Conservation (phyloP, 176 grass and related monocot genomes). For the Elaeis guineensis region DNA sequence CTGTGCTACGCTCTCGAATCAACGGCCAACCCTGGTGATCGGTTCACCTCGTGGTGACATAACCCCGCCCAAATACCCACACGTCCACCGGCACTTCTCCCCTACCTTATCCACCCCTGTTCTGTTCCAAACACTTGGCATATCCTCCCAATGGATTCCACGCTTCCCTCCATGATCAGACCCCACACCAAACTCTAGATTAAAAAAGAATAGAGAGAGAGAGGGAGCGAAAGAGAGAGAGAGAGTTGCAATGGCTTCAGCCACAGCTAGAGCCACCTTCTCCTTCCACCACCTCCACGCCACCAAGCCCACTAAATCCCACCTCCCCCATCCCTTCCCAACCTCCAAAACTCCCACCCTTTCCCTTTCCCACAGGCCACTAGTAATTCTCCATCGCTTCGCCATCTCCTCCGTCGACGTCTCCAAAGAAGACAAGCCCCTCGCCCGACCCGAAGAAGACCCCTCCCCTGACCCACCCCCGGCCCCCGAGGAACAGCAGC, state of each 20-base stretch:
- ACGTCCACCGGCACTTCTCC: too few species aligned
- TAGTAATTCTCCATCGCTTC: constrained; percentile 13
- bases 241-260: constrained; percentile 32
- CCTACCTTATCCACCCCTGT: too few species aligned
- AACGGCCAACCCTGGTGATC: too few species aligned
- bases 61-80: too few species aligned
- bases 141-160: too few species aligned
- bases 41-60: too few species aligned
- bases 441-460: not conserved
- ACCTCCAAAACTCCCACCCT: constrained; percentile 12
- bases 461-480: not conserved
- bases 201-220: not conserved
- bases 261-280: constrained; percentile 36
- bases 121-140: too few species aligned
- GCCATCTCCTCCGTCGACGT: constrained; percentile 54
- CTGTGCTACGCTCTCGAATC: too few species aligned
- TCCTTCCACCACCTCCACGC: constrained; percentile 25
- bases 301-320: not conserved
- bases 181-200: too few species aligned
- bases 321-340: not conserved
- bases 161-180: too few species aligned
- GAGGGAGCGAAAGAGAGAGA: not conserved
- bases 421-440: constrained; percentile 72
- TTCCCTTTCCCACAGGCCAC: not conserved
- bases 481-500: not conserved